Conservation (phyloP, 495 filamentous ascomycete genomes). For the Podospora pseudocomata region DNA sequence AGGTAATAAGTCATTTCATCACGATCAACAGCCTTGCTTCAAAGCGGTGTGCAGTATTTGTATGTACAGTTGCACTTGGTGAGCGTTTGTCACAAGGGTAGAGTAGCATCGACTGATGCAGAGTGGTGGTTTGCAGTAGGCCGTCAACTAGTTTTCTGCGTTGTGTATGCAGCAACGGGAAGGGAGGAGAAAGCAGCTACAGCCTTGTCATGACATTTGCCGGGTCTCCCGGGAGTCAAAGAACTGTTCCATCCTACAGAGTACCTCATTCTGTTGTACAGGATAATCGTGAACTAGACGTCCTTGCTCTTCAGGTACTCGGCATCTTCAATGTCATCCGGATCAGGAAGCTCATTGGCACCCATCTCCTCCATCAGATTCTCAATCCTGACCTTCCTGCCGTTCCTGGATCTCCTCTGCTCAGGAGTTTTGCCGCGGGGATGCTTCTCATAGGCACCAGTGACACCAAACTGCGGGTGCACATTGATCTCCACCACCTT, state of each 20-base stretch:
- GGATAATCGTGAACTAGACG: background rate
- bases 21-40: background rate
- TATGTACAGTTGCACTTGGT: background rate
- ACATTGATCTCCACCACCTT: slow-evolving; percentile 36
- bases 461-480: slow-evolving; percentile 30
- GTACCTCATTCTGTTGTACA: background rate
- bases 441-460: slow-evolving; percentile 31
- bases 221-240: background rate
- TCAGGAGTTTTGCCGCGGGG: slow-evolving; percentile 18
- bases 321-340: slow-evolving; percentile 25
- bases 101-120: background rate
- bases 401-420: slow-evolving; percentile 54
- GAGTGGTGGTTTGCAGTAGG: background rate
- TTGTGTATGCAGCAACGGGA: background rate
- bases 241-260: background rate
- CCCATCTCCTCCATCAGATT: slow-evolving; percentile 41
- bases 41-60: background rate
- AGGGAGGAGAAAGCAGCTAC: background rate
- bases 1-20: background rate
- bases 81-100: background rate
- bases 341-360: slow-evolving; percentile 26
- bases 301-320: slow-evolving; percentile 14
- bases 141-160: slow-evolving; percentile 1
- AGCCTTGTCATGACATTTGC: background rate
- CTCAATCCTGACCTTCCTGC: slow-evolving; percentile 45